A percentile compares a stretch with the other conserved stretches of the same genome.
Conservation (phyloP, 495 filamentous ascomycete genomes). For the Cryomyces minteri region DNA sequence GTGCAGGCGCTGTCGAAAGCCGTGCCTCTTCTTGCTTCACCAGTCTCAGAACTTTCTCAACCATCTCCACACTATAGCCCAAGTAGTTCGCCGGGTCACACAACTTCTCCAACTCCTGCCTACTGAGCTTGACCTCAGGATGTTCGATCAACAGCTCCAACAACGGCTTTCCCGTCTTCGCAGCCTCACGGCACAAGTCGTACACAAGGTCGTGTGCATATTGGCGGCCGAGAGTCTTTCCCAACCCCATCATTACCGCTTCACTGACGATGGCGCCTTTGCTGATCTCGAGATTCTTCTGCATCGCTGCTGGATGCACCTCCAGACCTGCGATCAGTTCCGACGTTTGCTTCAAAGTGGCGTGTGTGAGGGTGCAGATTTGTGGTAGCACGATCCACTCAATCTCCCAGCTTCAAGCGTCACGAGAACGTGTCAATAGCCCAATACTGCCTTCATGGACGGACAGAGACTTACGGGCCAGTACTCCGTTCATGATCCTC, state of each 20-base stretch:
- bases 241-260: conserved; percentile 15
- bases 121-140: conserved; percentile 5
- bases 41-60: conserved; percentile 2
- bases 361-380: conserved; percentile 8
- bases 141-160: conserved; percentile 6
- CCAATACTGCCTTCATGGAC: background rate
- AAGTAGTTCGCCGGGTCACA: conserved; percentile 11
- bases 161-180: conserved; percentile 2
- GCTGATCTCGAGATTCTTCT: conserved; percentile 5
- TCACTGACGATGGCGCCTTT: conserved; percentile 9
- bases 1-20: too few relatives aligned
- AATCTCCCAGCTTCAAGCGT: conserved; percentile 5
- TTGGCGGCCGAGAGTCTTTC: conserved; percentile 9
- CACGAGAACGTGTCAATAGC: background rate
- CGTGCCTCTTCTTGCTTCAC: too few relatives aligned
- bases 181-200: conserved; percentile 7
- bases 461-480: conserved; percentile 1
- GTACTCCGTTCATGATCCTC: conserved; percentile 11
- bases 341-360: conserved; percentile 5
- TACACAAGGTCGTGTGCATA: conserved; percentile 10
- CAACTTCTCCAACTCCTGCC: conserved; percentile 7
- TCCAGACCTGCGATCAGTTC: conserved; percentile 9
- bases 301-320: conserved; percentile 9
- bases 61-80: conserved; percentile 10
- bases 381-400: conserved; percentile 12